A percentile compares a stretch with the other conserved stretches of the same genome.
Conservation (phyloP, 352 stramenopile genomes). For the Globisporangium viniferum region DNA sequence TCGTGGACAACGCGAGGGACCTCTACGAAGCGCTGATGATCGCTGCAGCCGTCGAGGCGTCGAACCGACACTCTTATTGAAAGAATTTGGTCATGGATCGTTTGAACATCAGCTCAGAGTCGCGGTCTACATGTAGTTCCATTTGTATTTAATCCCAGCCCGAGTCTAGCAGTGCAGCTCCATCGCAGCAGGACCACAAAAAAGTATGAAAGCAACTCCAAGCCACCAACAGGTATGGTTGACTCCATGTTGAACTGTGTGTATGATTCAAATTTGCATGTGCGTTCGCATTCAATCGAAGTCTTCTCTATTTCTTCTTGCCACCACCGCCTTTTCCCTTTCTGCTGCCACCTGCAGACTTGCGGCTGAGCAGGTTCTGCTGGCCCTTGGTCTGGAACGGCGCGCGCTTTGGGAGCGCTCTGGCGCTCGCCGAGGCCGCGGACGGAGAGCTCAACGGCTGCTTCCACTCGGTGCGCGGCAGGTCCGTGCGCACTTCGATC, state of each 20-base stretch:
- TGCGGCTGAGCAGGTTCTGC: slow-evolving; percentile 35
- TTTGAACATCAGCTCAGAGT: not conserved
- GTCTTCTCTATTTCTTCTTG: slow-evolving; percentile 33
- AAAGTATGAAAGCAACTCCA: not conserved
- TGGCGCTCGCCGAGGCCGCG: not conserved
- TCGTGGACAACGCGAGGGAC: slow-evolving; percentile 59
- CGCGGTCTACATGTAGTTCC: not conserved
- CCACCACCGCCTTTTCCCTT: slow-evolving; percentile 8
- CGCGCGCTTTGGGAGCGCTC: slow-evolving; percentile 22
- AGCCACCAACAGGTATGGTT: not conserved
- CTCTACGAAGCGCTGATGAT: slow-evolving; percentile 67
- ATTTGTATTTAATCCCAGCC: not conserved
- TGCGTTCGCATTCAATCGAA: not conserved
- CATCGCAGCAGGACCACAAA: not conserved
- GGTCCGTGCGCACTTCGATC: slow-evolving; percentile 60
- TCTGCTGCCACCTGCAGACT: slow-evolving; percentile 14
- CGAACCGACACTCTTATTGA: slow-evolving; percentile 18
- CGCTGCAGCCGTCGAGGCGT: slow-evolving; percentile 54
- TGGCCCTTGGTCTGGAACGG: slow-evolving; percentile 18
- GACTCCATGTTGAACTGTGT: no score
- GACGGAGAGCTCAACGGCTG: slow-evolving; percentile 12
- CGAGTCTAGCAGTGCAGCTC: not conserved
- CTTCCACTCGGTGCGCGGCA: slow-evolving; percentile 68
- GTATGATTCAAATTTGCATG: no score
- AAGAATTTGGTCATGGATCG: not conserved